phyloP scores from a whole-genome alignment of 2,329 filamentous ascomycete genomes.

The Cladosporium sp. region DNA sequence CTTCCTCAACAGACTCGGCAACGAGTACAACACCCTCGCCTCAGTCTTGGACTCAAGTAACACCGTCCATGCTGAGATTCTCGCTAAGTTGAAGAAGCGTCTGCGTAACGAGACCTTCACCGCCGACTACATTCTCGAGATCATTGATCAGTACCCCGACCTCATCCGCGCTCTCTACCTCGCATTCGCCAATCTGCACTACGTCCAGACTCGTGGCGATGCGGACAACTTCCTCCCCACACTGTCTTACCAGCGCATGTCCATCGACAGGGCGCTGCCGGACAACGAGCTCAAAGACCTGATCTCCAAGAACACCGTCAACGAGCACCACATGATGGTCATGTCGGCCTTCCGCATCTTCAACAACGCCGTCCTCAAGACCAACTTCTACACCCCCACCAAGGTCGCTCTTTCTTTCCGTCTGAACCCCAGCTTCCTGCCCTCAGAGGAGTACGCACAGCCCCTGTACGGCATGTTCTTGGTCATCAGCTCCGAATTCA shows the following conservation, averaged over 20 bases:
- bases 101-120: conserved; percentile 96
- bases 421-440: conserved; percentile 81
- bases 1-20: conserved; percentile 90
- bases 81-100: conserved; percentile 91
- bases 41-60: conserved; percentile 75
- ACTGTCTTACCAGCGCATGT: conserved; percentile 59
- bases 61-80: conserved; percentile 75
- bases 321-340: conserved; percentile 96
- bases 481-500: conserved; percentile 92
- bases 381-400: conserved; percentile 95
- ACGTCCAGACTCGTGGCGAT: conserved; percentile 59
- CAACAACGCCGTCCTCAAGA: conserved; percentile 90
- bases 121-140: conserved; percentile 94
- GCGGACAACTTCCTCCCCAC: conserved; percentile 65
- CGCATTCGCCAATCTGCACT: conserved; percentile 83
- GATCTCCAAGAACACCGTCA: conserved; percentile 73
- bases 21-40: conserved; percentile 83
- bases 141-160: conserved; percentile 83
- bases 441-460: conserved; percentile 85
- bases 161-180: conserved; percentile 85
- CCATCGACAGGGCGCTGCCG: conserved; percentile 67
- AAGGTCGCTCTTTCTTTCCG: conserved; percentile 98
- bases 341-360: conserved; percentile 96
- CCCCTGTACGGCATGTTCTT: conserved; percentile 97
- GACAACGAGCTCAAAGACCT: conserved; percentile 67